Evolutionary conservation across 139 green algal genomes (phyloP), one percentile per base, ranked within the genome.

Genomic region (Pleodorina starrii): DNA sequence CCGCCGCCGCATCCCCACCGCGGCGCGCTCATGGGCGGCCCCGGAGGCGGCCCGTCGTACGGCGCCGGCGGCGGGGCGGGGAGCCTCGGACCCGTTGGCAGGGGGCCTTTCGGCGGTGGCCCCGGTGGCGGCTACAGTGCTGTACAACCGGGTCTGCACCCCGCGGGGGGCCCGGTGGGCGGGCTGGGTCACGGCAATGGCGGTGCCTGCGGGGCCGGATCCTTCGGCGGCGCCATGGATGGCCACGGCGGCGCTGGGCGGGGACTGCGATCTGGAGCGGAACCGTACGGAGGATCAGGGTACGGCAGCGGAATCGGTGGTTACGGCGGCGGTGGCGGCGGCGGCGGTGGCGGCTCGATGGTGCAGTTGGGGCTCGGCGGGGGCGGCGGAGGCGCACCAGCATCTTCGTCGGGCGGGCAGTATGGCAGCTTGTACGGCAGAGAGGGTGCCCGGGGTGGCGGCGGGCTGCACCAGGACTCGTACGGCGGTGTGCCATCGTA

Each of bases 331-430:
- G 48, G 48, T 2, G 48, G 48, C 44, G n/a, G 48, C 59, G 66
- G 29, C 66, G 69, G 36, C 23, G 42, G 81, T n/a, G 44, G 82
- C 21, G 82, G 63, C 32, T 88, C 66, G n/a, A 88, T 88, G 82
- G 82, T 88, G 2, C 82, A 88, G 66, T 0, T 54, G 17, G 82
- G 82, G 6, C 44, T 88, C 35, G 2, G 12, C 3, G 10, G 43
- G n/a, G 32, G 7, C 66, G 66, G 32, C 43, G 82, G 42, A 9
- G 42, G 29, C 40, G 81, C 16, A 59, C 17, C 9, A 19, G 36
- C n/a, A n/a, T n/a, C n/a, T n/a, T n/a, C n/a, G n/a, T n/a, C n/a
- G n/a, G n/a, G n/a, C n/a, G n/a, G n/a, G n/a, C n/a, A n/a, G 68
- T 87, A 76, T 44, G 32, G 44, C 5, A 19, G 19, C 32, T 35